phyloP scores from a whole-genome alignment of 1,284 basidiomycete species.

The Uromyces viciae-fabae region DNA sequence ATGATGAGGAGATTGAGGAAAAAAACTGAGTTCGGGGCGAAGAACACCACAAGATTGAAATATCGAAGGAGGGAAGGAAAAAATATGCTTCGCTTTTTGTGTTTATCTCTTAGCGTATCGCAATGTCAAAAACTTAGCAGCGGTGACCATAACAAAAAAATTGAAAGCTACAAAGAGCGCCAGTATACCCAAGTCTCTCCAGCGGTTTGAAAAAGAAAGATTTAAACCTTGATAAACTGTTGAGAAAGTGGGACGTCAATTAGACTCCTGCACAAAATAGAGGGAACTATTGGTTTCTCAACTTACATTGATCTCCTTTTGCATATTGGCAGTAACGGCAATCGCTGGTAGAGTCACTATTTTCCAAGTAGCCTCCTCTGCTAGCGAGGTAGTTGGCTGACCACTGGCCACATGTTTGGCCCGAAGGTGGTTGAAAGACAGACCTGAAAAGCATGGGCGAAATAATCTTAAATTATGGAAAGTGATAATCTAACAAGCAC shows the following conservation, averaged over 20 bases:
- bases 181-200: slow-evolving; percentile 42
- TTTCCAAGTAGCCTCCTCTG: slow-evolving; percentile 62
- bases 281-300: background rate
- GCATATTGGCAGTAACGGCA: slow-evolving; percentile 73
- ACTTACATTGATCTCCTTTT: slow-evolving; percentile 50
- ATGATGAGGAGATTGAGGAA: too few species aligned
- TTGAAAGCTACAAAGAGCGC: slow-evolving; percentile 26
- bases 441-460: background rate
- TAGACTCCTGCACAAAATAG: background rate
- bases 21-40: too few species aligned
- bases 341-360: slow-evolving; percentile 62
- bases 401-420: slow-evolving; percentile 45
- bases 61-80: too few species aligned
- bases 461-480: too few species aligned
- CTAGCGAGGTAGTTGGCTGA: slow-evolving; percentile 5
- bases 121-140: slow-evolving; percentile 22
- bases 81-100: too few species aligned
- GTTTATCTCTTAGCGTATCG: slow-evolving; percentile 37
- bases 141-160: slow-evolving; percentile 26
- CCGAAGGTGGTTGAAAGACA: slow-evolving; percentile 31
- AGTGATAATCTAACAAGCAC: too few species aligned
- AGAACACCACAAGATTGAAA: too few species aligned
- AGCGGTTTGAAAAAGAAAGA: slow-evolving; percentile 27
- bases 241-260: background rate
- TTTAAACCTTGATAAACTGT: slow-evolving; percentile 13